phyloP scores from a whole-genome alignment of 495 filamentous ascomycete species.

The Oidiodendron maius region DNA sequence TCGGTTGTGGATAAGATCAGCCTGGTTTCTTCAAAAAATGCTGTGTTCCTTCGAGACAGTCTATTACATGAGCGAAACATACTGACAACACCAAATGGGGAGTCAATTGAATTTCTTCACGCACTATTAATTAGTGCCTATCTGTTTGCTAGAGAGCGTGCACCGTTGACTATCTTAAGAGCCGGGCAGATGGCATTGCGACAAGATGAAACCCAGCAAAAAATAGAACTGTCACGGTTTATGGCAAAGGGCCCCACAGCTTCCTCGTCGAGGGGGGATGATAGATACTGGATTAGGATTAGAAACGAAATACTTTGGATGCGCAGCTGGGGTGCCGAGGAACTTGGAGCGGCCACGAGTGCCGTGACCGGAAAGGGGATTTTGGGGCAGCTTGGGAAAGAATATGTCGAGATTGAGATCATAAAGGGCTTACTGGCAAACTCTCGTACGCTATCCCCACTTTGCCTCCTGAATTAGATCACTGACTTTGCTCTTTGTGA shows the following conservation, averaged over 20 bases:
- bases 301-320: conserved; percentile 76
- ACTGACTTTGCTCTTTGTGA: background rate
- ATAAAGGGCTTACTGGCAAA: conserved; percentile 67
- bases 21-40: conserved; percentile 32
- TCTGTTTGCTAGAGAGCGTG: conserved; percentile 54
- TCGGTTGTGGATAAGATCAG: conserved; percentile 24
- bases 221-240: conserved; percentile 54
- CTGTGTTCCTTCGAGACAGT: conserved; percentile 40
- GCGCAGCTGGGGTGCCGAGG: conserved; percentile 63
- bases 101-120: conserved; percentile 58
- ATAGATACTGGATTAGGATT: conserved; percentile 60
- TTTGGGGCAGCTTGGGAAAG: conserved; percentile 59
- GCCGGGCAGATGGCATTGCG: conserved; percentile 54
- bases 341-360: conserved; percentile 22
- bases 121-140: conserved; percentile 63
- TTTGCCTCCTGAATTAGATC: background rate
- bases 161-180: conserved; percentile 51
- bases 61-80: conserved; percentile 58
- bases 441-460: conserved; percentile 44
- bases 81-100: conserved; percentile 58
- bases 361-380: conserved; percentile 48
- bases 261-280: conserved; percentile 43
- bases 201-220: conserved; percentile 58
- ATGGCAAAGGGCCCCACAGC: conserved; percentile 44
- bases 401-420: conserved; percentile 66